Evolutionary conservation across 768 basidiomycete species (phyloP).

Genomic region (Phylloporus sp.): DNA sequence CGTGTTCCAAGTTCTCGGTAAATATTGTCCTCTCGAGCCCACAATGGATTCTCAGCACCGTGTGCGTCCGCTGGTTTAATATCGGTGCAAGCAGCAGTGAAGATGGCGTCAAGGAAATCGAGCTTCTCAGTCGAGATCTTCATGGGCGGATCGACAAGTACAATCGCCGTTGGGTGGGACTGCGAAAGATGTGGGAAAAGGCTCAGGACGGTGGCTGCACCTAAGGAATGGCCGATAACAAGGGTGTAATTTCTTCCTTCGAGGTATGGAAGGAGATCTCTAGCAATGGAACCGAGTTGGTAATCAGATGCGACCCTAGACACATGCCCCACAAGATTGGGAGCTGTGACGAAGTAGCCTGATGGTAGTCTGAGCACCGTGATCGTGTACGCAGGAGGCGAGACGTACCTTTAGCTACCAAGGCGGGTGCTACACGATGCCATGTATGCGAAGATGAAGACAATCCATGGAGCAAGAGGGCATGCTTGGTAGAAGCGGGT

Average conservation of each 20-base stretch:
- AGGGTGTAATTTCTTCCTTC: constrained; percentile 7
- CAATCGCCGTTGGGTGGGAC: constrained; percentile 9
- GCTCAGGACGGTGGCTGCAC: not conserved
- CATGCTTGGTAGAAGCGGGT: constrained; percentile 20
- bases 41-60: constrained; percentile 9
- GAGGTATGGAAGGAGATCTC: constrained; percentile 20
- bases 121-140: not conserved
- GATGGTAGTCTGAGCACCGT: not conserved
- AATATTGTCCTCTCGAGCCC: constrained; percentile 9
- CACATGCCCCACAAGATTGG: constrained; percentile 19
- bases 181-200: constrained; percentile 10
- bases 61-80: not conserved
- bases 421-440: constrained; percentile 14
- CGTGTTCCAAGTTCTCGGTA: constrained; percentile 10
- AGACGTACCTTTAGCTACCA: constrained; percentile 16
- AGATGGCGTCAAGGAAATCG: not conserved
- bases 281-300: constrained; percentile 5
- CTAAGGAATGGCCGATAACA: constrained; percentile 21
- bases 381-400: too few relatives aligned
- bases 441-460: constrained; percentile 19
- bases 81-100: not conserved
- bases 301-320: constrained; percentile 14
- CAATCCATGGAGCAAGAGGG: constrained; percentile 26
- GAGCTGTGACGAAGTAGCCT: constrained; percentile 25
- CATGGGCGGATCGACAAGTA: constrained; percentile 21